A percentile compares a stretch with the other conserved stretches of the same genome.
Evolutionary conservation across 2,329 filamentous ascomycete genomes (phyloP).

Genomic region (Scedosporium boydii): DNA sequence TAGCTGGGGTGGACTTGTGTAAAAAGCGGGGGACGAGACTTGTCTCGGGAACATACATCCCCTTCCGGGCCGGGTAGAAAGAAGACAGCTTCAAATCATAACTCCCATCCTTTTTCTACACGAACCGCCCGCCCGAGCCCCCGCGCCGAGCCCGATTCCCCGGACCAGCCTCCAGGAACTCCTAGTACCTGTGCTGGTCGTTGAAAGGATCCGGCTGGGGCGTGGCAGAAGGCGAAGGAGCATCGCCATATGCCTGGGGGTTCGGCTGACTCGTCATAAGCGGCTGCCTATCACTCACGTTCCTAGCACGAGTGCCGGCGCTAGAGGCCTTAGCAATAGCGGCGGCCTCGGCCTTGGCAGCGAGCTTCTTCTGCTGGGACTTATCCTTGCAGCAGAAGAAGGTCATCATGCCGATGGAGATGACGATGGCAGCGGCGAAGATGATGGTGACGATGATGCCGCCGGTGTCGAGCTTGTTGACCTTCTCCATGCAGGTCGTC

Average conservation of each 20-base stretch:
- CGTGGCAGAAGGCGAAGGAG: neutral
- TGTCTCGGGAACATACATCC: no score
- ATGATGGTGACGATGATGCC: conserved; percentile 39
- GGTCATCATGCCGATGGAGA: conserved; percentile 30
- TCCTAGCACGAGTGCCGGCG: conserved; percentile 30
- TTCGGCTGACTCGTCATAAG: conserved; percentile 22
- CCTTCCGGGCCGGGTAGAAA: no score
- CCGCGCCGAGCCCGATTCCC: neutral
- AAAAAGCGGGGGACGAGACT: no score
- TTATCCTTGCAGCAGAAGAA: conserved; percentile 44
- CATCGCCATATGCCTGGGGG: conserved; percentile 8
- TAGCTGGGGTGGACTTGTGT: no score
- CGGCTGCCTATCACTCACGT: conserved; percentile 22
- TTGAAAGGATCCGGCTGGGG: conserved; percentile 24
- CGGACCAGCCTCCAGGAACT: neutral
- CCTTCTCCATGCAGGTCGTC: conserved; percentile 32
- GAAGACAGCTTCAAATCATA: no score
- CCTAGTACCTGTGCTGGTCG: conserved; percentile 17
- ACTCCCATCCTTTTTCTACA: no score
- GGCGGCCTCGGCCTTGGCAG: conserved; percentile 38
- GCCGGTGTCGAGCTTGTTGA: conserved; percentile 28
- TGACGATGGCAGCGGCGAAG: conserved; percentile 30
- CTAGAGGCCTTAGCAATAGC: conserved; percentile 36
- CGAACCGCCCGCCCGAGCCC: neutral
- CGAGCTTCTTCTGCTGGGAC: conserved; percentile 30